phyloP scores from a whole-genome alignment of 805 yeast genomes.

The Blastobotrys muscicola region DNA sequence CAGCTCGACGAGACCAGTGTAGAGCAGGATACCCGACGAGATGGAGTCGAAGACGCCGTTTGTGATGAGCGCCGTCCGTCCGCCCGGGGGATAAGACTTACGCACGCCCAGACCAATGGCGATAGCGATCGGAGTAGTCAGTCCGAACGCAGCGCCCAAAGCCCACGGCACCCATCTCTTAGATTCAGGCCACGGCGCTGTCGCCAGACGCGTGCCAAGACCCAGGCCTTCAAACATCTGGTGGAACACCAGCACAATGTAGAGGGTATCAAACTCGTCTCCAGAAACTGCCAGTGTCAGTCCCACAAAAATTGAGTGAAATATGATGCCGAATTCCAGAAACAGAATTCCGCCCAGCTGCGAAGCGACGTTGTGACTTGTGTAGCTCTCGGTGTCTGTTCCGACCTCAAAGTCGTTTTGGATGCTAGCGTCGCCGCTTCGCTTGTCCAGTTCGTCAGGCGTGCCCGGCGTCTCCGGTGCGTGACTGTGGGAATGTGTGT shows the following conservation, averaged over 20 bases:
- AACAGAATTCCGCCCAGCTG: constrained; percentile 41
- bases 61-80: constrained; percentile 46
- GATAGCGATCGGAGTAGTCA: constrained; percentile 65
- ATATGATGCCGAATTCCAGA: constrained; percentile 72
- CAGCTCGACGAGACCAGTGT: constrained; percentile 69
- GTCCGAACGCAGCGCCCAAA: constrained; percentile 41
- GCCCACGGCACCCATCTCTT: constrained; percentile 43
- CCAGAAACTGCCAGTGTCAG: constrained; percentile 70
- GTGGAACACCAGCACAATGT: constrained; percentile 44
- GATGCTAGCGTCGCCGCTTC: no score
- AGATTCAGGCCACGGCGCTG: constrained; percentile 43
- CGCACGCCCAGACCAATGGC: constrained; percentile 76
- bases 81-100: constrained; percentile 42
- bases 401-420: no score
- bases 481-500: not conserved
- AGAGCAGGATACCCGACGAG: constrained; percentile 68
- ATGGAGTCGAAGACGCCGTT: constrained; percentile 69
- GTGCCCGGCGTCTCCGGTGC: not conserved
- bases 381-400: not conserved
- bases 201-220: constrained; percentile 68
- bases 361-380: not conserved
- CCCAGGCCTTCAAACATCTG: constrained; percentile 85
- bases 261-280: constrained; percentile 60
- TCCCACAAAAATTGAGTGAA: constrained; percentile 80
- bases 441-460: not conserved